Evolutionary conservation across 768 basidiomycete species (phyloP).

Genomic region (Termitomyces sp.): DNA sequence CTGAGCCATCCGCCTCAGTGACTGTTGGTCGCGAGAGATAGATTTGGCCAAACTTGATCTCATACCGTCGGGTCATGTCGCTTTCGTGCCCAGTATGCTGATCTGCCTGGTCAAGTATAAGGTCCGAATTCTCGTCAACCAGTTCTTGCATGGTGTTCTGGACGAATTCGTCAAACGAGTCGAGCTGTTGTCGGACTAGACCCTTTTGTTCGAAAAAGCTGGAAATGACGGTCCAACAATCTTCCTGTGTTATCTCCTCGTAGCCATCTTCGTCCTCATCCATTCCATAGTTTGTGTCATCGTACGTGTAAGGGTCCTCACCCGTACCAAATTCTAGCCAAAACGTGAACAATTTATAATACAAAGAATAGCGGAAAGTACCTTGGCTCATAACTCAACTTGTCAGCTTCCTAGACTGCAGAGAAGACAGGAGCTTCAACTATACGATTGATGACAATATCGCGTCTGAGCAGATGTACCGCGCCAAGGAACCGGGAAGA

Average conservation of each 20-base stretch:
- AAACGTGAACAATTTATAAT: conserved; percentile 26
- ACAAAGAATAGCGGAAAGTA: conserved; percentile 28
- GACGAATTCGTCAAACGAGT: conserved; percentile 98
- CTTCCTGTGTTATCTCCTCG: conserved; percentile 86
- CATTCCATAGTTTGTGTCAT: conserved; percentile 54
- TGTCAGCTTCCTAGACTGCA: not conserved
- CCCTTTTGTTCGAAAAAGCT: conserved; percentile 97
- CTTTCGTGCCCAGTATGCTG: conserved; percentile 89
- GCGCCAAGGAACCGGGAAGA: not conserved
- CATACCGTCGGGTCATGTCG: conserved; percentile 86
- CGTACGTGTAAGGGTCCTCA: conserved; percentile 55
- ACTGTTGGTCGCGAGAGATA: conserved; percentile 94
- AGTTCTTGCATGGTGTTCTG: conserved; percentile 99
- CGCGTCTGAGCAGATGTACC: not conserved
- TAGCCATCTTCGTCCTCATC: conserved; percentile 54
- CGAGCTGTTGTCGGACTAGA: conserved; percentile 95
- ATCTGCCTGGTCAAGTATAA: conserved; percentile 94
- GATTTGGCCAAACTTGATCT: conserved; percentile 97
- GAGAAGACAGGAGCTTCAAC: not conserved
- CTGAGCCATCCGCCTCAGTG: conserved; percentile 93
- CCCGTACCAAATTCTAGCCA: conserved; percentile 43
- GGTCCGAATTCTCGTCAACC: conserved; percentile 93
- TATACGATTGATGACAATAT: not conserved
- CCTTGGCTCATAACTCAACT: conserved; percentile 46
- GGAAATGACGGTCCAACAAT: conserved; percentile 94